phyloP scores from a whole-genome alignment of 208 protist species.

The Balamuthia mandrillaris region DNA sequence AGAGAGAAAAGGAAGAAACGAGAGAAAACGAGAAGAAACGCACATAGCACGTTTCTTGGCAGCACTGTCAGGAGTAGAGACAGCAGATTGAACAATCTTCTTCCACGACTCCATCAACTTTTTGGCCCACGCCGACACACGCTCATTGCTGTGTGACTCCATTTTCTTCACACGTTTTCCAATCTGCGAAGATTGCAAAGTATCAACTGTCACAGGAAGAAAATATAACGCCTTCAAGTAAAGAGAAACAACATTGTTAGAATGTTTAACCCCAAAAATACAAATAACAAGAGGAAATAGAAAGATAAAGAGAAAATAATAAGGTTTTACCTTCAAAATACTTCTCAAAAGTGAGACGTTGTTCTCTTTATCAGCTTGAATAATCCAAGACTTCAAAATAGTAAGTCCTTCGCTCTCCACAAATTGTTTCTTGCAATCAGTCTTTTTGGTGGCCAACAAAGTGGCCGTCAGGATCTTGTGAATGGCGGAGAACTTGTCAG shows the following conservation, averaged over 20 bases:
- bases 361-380: conserved; percentile 12
- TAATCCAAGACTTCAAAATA: not conserved
- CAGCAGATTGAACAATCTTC: too few relatives aligned
- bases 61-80: too few relatives aligned
- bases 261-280: too few relatives aligned
- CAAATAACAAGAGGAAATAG: too few relatives aligned
- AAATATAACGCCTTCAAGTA: too few relatives aligned
- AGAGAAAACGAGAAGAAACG: not conserved
- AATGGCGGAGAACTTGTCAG: too few relatives aligned
- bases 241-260: too few relatives aligned
- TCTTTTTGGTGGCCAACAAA: too few relatives aligned
- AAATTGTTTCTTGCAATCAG: too few relatives aligned
- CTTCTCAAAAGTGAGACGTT: not conserved
- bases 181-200: not conserved
- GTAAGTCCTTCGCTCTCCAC: conserved; percentile 4
- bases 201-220: not conserved
- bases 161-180: conserved; percentile 16
- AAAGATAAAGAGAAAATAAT: too few relatives aligned
- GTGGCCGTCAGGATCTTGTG: too few relatives aligned
- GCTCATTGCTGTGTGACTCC: not conserved
- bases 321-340: conserved; percentile 13
- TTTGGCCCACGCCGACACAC: not conserved
- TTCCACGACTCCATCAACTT: conserved; percentile 24
- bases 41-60: too few relatives aligned
- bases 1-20: not conserved